Base-by-base conservation (phyloP, 805 yeast genomes). In the Millerozyma acaciae region DNA sequence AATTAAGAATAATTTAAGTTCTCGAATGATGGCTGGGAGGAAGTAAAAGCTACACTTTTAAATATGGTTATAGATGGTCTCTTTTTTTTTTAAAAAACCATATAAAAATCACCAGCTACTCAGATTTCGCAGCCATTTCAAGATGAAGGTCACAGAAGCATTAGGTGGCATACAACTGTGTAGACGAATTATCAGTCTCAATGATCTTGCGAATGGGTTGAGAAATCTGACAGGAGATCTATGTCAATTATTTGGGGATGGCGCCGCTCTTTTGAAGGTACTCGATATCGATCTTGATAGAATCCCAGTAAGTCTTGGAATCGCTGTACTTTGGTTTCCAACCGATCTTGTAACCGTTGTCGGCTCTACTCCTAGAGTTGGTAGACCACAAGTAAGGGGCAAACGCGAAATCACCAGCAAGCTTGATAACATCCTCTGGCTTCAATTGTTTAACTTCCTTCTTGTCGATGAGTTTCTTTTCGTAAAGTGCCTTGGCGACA, bases 331-430 rank as follows among this genome's bases (percentile, higher is more conserved):
- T 39, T 5, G 62, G 59, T 13, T 34, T 35, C 62, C 62, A 58
- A 8, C 62, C 62, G 26, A 51, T 46, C 6, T 38, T 37, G 10
- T 32, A 30, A 3, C 51, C 58, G 22, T 55, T 49, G 24, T 53
- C 55, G 8, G 51, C 56, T 30, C 52, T 47, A 10, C 50, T 39
- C 35, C 53, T 43, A 7, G 61, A 53, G 37, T 54, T 50, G 10
- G 55, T 45, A 8, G 55, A 55, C 53, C 57, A 56, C 7, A 38
- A 37, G 16, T 24, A 42, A 2, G 50, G 49, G 18, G 54, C 51
- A 34, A 45, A 43, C 4, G 34, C 28, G 2, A 27, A 23, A 10
- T 45, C 43, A 16, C 37, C 40, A 2, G 35, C 32, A 16, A 50
- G 26, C n/a, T 32, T 30, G 12, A 30, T 39, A 6, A 50, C 36